Percentiles rank a stretch among this genome's conserved stretches.
phyloP scores from a whole-genome alignment of 495 filamentous ascomycete species.

The Neurospora sp. region DNA sequence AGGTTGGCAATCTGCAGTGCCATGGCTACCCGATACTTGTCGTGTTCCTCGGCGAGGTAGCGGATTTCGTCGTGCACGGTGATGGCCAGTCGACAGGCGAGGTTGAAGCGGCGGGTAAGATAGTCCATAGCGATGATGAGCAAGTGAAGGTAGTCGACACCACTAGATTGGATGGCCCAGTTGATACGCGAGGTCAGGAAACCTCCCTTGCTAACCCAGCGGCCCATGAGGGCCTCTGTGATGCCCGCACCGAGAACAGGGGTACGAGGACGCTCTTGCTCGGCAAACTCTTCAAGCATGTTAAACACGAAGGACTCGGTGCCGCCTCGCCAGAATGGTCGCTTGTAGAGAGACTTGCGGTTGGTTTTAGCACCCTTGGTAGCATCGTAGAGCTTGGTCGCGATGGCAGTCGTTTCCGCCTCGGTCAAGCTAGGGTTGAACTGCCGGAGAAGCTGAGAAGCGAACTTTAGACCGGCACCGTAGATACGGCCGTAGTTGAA shows the following conservation, averaged over 20 bases:
- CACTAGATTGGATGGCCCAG: constrained; percentile 96
- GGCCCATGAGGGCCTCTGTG: constrained; percentile 83
- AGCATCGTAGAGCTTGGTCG: constrained; percentile 69
- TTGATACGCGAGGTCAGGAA: constrained; percentile 97
- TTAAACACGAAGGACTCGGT: constrained; percentile 99
- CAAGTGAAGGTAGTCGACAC: constrained; percentile 95
- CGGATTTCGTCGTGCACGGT: constrained; percentile 98
- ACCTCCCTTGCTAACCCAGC: constrained; percentile 77
- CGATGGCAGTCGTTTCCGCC: constrained; percentile 60
- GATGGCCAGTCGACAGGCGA: constrained; percentile 75
- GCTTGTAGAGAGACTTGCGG: constrained; percentile 56
- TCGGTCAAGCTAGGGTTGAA: constrained; percentile 84
- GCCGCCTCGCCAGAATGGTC: constrained; percentile 88
- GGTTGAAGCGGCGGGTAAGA: constrained; percentile 74
- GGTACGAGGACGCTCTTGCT: constrained; percentile 83
- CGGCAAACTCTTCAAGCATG: constrained; percentile 90
- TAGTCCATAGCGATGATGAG: constrained; percentile 93
- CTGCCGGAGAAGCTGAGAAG: constrained; percentile 76
- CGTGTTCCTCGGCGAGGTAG: constrained; percentile 76
- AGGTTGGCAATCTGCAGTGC: constrained; percentile 90
- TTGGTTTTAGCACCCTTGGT: constrained; percentile 79
- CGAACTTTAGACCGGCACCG: constrained; percentile 89
- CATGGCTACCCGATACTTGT: constrained; percentile 82
- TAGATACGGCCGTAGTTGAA: constrained; percentile 99
- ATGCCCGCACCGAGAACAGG: constrained; percentile 95